phyloP scores from a whole-genome alignment of 495 filamentous ascomycete genomes.

The Trichoderma asperelloides region DNA sequence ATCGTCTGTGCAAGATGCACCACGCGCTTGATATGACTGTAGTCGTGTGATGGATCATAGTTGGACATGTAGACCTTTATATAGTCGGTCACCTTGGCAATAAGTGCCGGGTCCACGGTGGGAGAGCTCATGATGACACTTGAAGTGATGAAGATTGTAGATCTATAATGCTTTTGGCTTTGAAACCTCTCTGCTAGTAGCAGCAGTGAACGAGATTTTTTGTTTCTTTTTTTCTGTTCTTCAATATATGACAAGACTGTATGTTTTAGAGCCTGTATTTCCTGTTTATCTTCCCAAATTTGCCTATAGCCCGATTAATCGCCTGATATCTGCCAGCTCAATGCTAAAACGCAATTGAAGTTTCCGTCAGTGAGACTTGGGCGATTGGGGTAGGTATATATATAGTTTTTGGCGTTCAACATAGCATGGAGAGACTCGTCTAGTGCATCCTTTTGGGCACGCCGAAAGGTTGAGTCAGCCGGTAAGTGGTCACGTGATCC shows the following conservation, averaged over 20 bases:
- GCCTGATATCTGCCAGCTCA: background rate
- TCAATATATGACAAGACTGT: background rate
- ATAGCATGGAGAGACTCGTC: no score
- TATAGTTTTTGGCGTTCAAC: no score
- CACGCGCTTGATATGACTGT: constrained; percentile 73
- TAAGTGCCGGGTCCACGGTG: constrained; percentile 30
- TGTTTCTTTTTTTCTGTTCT: background rate
- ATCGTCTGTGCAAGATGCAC: constrained; percentile 54
- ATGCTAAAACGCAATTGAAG: background rate
- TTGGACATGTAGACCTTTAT: constrained; percentile 65
- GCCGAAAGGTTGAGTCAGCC: background rate
- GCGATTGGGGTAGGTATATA: no score
- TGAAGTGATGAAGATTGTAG: background rate
- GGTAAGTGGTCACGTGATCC: background rate
- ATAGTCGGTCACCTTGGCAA: constrained; percentile 44
- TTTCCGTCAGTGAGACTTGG: background rate
- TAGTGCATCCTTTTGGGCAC: background rate
- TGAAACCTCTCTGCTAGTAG: background rate
- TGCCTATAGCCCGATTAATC: background rate
- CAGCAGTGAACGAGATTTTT: background rate
- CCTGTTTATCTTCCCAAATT: background rate
- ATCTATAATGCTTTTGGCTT: background rate
- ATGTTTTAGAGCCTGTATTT: background rate
- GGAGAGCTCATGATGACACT: background rate
- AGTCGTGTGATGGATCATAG: constrained; percentile 83